phyloP scores from a whole-genome alignment of 805 yeast species.

The Yarrowia alimentaria region DNA sequence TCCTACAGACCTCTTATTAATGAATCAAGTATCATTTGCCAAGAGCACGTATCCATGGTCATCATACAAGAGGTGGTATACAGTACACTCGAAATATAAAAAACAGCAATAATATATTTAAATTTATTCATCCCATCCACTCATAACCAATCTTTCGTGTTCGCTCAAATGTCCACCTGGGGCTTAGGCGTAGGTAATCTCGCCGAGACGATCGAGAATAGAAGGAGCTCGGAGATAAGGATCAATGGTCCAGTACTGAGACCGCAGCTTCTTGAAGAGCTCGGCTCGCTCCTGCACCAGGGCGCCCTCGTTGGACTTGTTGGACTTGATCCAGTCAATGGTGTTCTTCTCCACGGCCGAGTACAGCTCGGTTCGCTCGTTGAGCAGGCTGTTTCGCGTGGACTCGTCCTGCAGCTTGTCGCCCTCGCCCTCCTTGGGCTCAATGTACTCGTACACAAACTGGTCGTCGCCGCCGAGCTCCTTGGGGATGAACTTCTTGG shows the following conservation, averaged over 20 bases:
- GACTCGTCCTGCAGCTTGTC: constrained; percentile 46
- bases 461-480: constrained; percentile 72
- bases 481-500: constrained; percentile 58
- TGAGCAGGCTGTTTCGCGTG: constrained; percentile 46
- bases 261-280: constrained; percentile 52
- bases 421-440: constrained; percentile 63
- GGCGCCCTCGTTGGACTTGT: constrained; percentile 48
- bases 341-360: constrained; percentile 63
- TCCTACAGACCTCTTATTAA: too few relatives aligned
- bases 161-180: too few relatives aligned
- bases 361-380: constrained; percentile 56
- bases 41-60: too few relatives aligned
- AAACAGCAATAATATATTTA: too few relatives aligned
- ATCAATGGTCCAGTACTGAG: constrained; percentile 68
- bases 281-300: constrained; percentile 48
- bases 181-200: constrained; percentile 43
- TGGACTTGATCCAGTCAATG: constrained; percentile 64
- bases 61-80: too few relatives aligned
- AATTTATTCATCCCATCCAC: too few relatives aligned
- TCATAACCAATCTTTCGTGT: too few relatives aligned
- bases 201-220: constrained; percentile 74
- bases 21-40: too few relatives aligned
- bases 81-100: too few relatives aligned
- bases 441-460: constrained; percentile 56
- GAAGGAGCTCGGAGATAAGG: constrained; percentile 80